These are phyloP conservation scores for Lizanozyma gosingica DNA, from an alignment of 1,139 yeast species.

Conservation along the genomic window DNA sequence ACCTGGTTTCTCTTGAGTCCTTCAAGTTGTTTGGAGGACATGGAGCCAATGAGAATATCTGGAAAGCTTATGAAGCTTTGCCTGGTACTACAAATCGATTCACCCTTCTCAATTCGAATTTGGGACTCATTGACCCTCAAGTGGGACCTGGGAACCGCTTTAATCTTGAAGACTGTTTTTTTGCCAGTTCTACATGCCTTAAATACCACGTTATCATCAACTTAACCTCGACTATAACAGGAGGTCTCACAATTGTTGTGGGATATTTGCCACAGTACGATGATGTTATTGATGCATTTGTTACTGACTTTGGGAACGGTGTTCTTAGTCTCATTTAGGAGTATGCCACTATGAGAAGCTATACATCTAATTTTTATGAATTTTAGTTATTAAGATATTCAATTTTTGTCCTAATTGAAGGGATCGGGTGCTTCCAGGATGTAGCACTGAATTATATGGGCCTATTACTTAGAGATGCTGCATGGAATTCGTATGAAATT, in stretches of 20 bases:
- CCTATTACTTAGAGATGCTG: too few species aligned
- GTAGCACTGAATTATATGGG: too few species aligned
- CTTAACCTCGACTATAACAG: background rate
- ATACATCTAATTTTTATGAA: too few species aligned
- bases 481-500: too few species aligned
- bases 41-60: background rate
- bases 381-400: too few species aligned
- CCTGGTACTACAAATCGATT: background rate
- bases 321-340: background rate
- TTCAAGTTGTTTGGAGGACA: background rate
- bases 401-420: too few species aligned
- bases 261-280: background rate
- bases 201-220: background rate
- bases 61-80: background rate
- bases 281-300: background rate
- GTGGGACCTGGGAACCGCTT: background rate
- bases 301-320: background rate
- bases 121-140: background rate
- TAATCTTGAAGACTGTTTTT: background rate
- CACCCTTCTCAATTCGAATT: background rate
- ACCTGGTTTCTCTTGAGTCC: background rate
- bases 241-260: background rate
- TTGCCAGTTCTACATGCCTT: background rate
- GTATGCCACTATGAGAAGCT: too few species aligned
- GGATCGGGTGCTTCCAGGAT: too few species aligned